These are phyloP conservation scores for Fraxinus pennsylvanica DNA, from an alignment of 257 asterid genomes.

Conservation along the genomic window DNA sequence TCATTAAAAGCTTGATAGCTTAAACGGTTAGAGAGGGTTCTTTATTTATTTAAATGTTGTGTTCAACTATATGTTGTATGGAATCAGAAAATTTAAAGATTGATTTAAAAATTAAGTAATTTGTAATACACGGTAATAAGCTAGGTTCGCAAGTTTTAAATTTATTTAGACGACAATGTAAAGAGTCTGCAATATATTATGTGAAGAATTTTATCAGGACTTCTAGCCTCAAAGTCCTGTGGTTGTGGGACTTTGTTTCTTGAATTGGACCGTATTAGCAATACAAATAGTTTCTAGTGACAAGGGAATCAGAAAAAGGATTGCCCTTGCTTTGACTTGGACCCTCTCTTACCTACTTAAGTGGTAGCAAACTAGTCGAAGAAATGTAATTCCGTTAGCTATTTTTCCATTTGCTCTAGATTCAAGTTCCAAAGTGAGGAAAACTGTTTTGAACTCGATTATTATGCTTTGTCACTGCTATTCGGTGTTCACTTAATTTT, in stretches of 20 bases:
- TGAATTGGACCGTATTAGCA: constrained; percentile 12
- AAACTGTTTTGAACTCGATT: background rate
- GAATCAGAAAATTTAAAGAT: background rate
- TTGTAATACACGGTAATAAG: background rate
- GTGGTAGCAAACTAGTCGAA: constrained; percentile 8
- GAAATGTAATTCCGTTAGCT: background rate
- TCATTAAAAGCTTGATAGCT: background rate
- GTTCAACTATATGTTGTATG: background rate
- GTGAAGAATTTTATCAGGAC: background rate
- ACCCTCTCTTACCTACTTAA: constrained; percentile 12
- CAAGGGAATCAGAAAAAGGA: background rate
- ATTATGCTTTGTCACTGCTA: background rate
- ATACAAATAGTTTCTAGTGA: background rate
- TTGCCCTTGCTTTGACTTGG: background rate
- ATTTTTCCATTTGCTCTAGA: constrained; percentile 6
- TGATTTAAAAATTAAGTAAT: background rate
- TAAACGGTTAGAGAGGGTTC: background rate
- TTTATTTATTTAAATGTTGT: background rate
- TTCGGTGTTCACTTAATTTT: background rate
- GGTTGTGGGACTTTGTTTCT: background rate
- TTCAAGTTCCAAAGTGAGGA: background rate
- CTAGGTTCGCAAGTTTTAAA: background rate
- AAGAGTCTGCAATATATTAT: background rate
- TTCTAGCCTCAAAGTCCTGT: background rate
- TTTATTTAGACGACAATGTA: background rate